Evolutionary conservation across 495 filamentous ascomycete species (phyloP), one percentile per base, ranked within the genome.

Genomic region (Daldinia vernicosa): DNA sequence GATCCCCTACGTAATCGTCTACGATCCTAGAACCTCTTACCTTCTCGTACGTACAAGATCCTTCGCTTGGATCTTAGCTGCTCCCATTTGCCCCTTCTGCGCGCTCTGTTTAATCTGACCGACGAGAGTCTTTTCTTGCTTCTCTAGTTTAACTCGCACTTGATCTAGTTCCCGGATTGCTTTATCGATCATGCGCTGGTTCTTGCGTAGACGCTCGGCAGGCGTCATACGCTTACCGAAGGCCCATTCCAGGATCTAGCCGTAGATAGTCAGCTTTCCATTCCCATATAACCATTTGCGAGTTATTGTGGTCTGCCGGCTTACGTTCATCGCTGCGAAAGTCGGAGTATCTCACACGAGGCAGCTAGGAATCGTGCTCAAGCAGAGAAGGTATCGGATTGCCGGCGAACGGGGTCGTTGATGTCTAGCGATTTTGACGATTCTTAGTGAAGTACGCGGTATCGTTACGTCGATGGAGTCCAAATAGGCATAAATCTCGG

Each of bases 191-290:
- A 96, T 92, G 70, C 96, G 87, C 81, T 98, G 95, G 80, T 98
- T 97, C 79, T 98, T 98, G 80, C 95, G 91, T 77, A 98, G 86
- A 75, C 95, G 92, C 85, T 98, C 94, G 14, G 93, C 92, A 7
- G 95, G 95, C 78, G 95, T 98, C 89, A 98, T 96, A 79, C 95
- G 94, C 86, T 96, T 97, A 69, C 95, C 95, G 79, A 98, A 98
- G 32, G 95, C 95, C 95, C 95, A 98, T 88, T 98, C 95, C 60
- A 98, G 84, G 82, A 98, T 90, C 93, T 97, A 59, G 7, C 28
- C 22, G 39, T 33, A 57, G 63, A 69, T 56, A 22, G 67, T 82
- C 43, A 76, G 72, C 61, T 35, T 55, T 47, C 59, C 51, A 22
- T n/a, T 40, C 35, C 52, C 12, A 14, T 50, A 45, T 26, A 22